phyloP scores from a whole-genome alignment of 176 grass and related monocot genomes.

The Aegilops sharonensis region DNA sequence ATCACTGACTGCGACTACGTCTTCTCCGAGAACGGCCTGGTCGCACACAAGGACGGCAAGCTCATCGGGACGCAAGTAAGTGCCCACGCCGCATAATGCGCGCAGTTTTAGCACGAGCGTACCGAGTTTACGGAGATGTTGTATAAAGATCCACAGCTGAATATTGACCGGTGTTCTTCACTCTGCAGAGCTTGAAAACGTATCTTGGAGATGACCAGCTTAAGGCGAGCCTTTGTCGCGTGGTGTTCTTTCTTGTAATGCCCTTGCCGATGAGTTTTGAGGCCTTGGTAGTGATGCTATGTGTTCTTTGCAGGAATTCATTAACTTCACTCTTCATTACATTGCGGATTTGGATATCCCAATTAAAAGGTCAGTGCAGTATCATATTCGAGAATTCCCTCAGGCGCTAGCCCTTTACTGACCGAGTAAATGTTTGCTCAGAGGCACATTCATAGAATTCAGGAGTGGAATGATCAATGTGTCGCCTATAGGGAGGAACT shows the following conservation, averaged over 20 bases:
- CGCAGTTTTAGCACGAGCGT: not conserved
- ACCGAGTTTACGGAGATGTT: not conserved
- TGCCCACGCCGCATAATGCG: not conserved
- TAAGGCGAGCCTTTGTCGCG: constrained; percentile 44
- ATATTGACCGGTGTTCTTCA: not conserved
- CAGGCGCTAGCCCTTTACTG: not conserved
- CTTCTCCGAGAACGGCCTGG: constrained; percentile 93
- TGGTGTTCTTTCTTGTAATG: not conserved
- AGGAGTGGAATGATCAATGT: constrained; percentile 91
- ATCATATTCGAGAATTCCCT: not conserved
- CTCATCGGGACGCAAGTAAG: constrained; percentile 79
- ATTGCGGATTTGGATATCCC: constrained; percentile 80
- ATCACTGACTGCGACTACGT: constrained; percentile 73
- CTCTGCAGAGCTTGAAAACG: constrained; percentile 64
- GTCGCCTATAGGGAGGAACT: constrained; percentile 83
- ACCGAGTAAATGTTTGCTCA: constrained; percentile 34
- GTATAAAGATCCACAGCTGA: not conserved
- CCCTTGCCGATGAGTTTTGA: not conserved
- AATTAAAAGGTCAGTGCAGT: constrained; percentile 72
- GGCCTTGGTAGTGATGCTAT: not conserved
- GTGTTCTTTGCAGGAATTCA: constrained; percentile 55
- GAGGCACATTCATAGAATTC: constrained; percentile 89
- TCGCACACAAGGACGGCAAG: constrained; percentile 79
- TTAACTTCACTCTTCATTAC: constrained; percentile 90
- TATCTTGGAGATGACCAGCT: constrained; percentile 71